phyloP scores from a whole-genome alignment of 106 monocot species.

The Posidonia australis region DNA sequence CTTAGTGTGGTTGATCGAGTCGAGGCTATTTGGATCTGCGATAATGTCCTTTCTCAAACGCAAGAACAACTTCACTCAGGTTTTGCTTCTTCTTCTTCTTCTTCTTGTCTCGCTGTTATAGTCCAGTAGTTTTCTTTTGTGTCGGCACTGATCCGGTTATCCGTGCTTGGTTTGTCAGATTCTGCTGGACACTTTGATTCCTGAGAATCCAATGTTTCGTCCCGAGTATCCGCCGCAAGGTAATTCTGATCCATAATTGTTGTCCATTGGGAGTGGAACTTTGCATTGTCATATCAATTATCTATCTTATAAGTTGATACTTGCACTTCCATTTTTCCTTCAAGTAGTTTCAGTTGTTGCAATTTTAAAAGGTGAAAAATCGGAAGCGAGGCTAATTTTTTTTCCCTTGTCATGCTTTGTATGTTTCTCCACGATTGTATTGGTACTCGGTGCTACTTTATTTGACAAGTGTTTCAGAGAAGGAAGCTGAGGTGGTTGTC shows the following conservation, averaged over 20 bases:
- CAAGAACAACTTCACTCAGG: constrained; percentile 51
- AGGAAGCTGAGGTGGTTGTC: constrained; percentile 45
- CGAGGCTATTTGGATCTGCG: constrained; percentile 38
- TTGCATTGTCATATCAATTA: background rate
- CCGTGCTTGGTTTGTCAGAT: constrained; percentile 25
- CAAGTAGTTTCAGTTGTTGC: too few species aligned
- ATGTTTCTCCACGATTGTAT: background rate
- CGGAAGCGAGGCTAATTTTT: background rate
- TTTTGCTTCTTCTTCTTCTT: background rate
- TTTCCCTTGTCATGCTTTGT: background rate
- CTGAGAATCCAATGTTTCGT: constrained; percentile 78
- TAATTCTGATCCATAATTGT: constrained; percentile 2
- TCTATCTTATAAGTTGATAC: too few species aligned
- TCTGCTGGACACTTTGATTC: constrained; percentile 61
- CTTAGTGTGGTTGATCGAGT: constrained; percentile 70
- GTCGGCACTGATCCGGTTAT: background rate
- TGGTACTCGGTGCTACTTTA: background rate
- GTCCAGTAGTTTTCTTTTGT: background rate
- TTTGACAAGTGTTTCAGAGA: constrained; percentile 26
- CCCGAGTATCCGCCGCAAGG: constrained; percentile 86
- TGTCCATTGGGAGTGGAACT: background rate
- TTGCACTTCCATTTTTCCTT: too few species aligned
- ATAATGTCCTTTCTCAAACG: constrained; percentile 44
- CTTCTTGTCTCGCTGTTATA: background rate
- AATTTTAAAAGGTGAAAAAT: too few species aligned